phyloP scores from a whole-genome alignment of 148 eudicot species.

The Tetragonia tetragonoides region DNA sequence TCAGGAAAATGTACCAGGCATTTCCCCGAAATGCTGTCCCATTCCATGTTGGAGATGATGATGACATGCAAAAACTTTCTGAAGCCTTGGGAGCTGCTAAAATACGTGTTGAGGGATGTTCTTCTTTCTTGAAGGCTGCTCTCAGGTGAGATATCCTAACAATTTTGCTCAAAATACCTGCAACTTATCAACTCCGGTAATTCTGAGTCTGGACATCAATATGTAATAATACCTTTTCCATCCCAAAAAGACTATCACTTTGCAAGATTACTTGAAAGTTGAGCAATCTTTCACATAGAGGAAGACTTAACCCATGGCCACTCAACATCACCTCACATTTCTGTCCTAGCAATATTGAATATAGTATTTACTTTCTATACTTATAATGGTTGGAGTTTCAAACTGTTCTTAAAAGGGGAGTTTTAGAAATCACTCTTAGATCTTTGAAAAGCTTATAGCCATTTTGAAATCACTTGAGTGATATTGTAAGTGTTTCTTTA shows the following conservation, averaged over 20 bases:
- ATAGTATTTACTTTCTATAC: too few species aligned
- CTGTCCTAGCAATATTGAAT: too few species aligned
- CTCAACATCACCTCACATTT: too few species aligned
- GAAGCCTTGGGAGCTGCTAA: slow-evolving; percentile 92
- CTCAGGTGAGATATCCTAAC: slow-evolving; percentile 50
- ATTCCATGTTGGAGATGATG: slow-evolving; percentile 73
- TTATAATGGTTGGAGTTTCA: too few species aligned
- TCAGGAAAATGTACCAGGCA: slow-evolving; percentile 75
- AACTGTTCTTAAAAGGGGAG: too few species aligned
- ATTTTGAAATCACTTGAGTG: too few species aligned
- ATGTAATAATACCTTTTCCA: not conserved
- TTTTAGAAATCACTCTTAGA: too few species aligned
- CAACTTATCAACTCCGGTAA: not conserved
- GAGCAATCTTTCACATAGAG: not conserved
- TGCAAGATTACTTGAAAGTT: not conserved
- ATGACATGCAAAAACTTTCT: slow-evolving; percentile 77
- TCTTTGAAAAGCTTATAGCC: too few species aligned
- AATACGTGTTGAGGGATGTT: slow-evolving; percentile 80
- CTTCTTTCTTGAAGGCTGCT: slow-evolving; percentile 84
- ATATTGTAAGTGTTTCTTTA: too few species aligned
- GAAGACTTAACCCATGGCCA: too few species aligned
- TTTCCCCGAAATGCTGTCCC: slow-evolving; percentile 77
- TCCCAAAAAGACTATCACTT: not conserved
- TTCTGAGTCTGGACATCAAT: not conserved
- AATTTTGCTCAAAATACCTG: not conserved